Evolutionary conservation across 2,329 filamentous ascomycete species (phyloP), one percentile per base, ranked within the genome.

Genomic region (Bretziella fagacearum): DNA sequence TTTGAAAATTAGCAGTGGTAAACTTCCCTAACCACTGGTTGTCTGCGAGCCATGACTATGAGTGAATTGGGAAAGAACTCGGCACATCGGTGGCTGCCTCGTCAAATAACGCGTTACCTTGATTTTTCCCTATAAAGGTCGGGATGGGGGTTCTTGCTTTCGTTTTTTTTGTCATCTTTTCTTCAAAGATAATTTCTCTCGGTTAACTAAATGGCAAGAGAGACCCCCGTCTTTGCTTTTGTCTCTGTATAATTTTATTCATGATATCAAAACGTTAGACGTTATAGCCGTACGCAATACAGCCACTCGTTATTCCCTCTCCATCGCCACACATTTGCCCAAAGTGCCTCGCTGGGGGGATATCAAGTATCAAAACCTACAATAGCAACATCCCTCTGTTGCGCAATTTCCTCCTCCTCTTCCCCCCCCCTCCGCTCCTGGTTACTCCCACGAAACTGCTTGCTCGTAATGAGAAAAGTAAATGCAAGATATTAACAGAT

Each of bases 61-160:
- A 30, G 11, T 25, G 40, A 43, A 43, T 43, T 32, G 40, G 40
- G 26, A 43, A 43, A 43, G 25, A 43, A 43, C 15, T 43, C 40
- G 40, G 26, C 40, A 43, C 40, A 43, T 43, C 40, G 26, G 40
- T 43, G 26, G 18, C 8, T 29, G 26, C 22, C 20, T 30, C 15
- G 15, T 18, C 15, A 30, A 30, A 30, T 11, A 13, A 6, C n/a
- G 15, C 15, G 35, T 8, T 39, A 10, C 23, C 17, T 6, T 22
- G 17, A 20, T 39, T 39, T 39, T 20, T 20, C 20, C 35, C 6
- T 22, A 10, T 23, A 39, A 3, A n/a, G n/a, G n/a, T n/a, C n/a
- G n/a, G n/a, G n/a, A n/a, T n/a, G n/a, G n/a, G n/a, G n/a, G n/a
- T n/a, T n/a, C n/a, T n/a, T n/a, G n/a, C n/a, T n/a, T n/a, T n/a